Evolutionary conservation across 202 grass and related monocot genomes (phyloP).

Genomic region (Setaria italica): DNA sequence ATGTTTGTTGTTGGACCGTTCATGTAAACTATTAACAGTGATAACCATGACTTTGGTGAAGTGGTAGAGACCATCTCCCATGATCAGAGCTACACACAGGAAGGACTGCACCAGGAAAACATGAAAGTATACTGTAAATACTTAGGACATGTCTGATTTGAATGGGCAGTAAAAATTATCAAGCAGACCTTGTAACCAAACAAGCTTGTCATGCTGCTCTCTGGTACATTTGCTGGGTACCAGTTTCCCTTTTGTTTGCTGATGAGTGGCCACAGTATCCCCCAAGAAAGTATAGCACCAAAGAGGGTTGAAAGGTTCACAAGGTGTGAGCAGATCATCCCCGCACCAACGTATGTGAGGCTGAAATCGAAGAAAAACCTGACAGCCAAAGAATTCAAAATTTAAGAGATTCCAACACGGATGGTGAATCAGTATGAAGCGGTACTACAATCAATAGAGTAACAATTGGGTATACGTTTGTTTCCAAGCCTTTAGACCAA

Average conservation of each 20-base stretch:
- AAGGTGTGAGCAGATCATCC: slow-evolving; percentile 92
- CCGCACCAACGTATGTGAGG: slow-evolving; percentile 82
- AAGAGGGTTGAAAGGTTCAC: slow-evolving; percentile 80
- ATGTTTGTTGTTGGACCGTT: slow-evolving; percentile 32
- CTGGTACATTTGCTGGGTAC: slow-evolving; percentile 64
- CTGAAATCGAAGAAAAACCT: slow-evolving; percentile 95
- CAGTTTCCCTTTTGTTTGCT: slow-evolving; percentile 72
- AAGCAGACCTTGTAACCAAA: slow-evolving; percentile 85
- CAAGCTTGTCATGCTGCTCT: slow-evolving; percentile 84
- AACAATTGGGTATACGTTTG: slow-evolving; percentile 66
- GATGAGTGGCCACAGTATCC: slow-evolving; percentile 90
- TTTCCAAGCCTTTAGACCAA: slow-evolving; percentile 89
- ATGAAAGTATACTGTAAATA: neutral
- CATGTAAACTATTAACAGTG: slow-evolving; percentile 57
- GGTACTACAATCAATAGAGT: neutral
- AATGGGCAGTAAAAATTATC: slow-evolving; percentile 9
- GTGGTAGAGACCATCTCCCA: slow-evolving; percentile 92
- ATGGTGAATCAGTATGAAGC: slow-evolving; percentile 17
- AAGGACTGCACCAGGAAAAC: slow-evolving; percentile 64
- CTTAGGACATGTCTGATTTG: neutral
- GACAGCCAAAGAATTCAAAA: slow-evolving; percentile 25
- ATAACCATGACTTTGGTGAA: slow-evolving; percentile 71
- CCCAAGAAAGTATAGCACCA: slow-evolving; percentile 85
- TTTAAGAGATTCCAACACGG: neutral
- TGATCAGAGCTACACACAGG: slow-evolving; percentile 77